Percentiles rank a stretch among this genome's conserved stretches.
phyloP scores from a whole-genome alignment of 108 stramenopile species.

The Fragilariopsis cylindrus region DNA sequence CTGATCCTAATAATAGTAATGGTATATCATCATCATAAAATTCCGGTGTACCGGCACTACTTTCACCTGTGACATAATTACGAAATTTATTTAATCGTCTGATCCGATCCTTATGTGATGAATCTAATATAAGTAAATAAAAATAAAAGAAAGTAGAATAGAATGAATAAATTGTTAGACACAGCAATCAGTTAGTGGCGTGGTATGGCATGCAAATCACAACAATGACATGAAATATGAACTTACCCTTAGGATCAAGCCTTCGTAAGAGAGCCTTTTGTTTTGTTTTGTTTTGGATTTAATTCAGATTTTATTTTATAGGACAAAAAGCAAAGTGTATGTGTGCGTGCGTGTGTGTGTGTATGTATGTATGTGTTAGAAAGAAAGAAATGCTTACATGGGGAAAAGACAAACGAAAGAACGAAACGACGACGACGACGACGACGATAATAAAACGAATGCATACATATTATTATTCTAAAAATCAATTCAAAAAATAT shows the following conservation, averaged over 20 bases:
- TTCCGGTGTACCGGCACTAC: slow-evolving; percentile 59
- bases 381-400: too few relatives aligned
- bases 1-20: slow-evolving; percentile 69
- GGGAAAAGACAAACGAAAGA: too few relatives aligned
- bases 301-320: slow-evolving; percentile 16
- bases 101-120: slow-evolving; percentile 84
- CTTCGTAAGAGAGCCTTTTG: slow-evolving; percentile 52
- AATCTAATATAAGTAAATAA: background rate
- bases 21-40: slow-evolving; percentile 90
- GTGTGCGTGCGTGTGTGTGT: too few relatives aligned
- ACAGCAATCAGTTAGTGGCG: too few relatives aligned
- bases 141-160: too few relatives aligned
- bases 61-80: slow-evolving; percentile 63
- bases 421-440: too few relatives aligned
- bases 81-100: slow-evolving; percentile 80
- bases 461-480: too few relatives aligned
- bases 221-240: background rate
- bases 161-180: too few relatives aligned
- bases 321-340: too few relatives aligned
- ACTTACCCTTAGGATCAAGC: slow-evolving; percentile 68
- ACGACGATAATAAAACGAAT: too few relatives aligned
- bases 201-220: background rate
- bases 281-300: slow-evolving; percentile 38
- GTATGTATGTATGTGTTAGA: too few relatives aligned
- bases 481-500: too few relatives aligned